A percentile compares a stretch with the other conserved stretches of the same genome.
Conservation (phyloP, 2,329 filamentous ascomycete genomes). For the Talaromyces sp. region DNA sequence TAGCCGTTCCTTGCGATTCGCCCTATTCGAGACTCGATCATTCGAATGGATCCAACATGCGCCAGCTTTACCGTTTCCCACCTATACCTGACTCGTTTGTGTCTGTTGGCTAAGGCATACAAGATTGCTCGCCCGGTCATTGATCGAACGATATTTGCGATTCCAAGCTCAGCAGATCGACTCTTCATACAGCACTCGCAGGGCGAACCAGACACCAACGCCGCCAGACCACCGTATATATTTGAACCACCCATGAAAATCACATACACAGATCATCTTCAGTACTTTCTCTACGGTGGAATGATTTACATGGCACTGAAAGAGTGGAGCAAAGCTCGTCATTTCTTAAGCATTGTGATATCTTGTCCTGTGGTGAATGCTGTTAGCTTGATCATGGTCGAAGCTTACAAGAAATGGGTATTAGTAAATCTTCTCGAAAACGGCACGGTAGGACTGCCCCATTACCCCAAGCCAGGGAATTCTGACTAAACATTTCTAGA, state of each 20-base stretch:
- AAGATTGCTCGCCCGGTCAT: constrained; percentile 39
- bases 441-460: constrained; percentile 52
- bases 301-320: constrained; percentile 60
- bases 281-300: constrained; percentile 65
- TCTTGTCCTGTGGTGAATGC: constrained; percentile 63
- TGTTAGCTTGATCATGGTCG: constrained; percentile 74
- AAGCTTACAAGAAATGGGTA: constrained; percentile 90
- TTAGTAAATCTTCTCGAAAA: constrained; percentile 69
- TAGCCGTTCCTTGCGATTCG: constrained; percentile 40
- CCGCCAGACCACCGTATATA: constrained; percentile 31
- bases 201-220: constrained; percentile 34
- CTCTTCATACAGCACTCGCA: constrained; percentile 24
- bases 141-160: constrained; percentile 41
- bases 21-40: constrained; percentile 42
- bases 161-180: constrained; percentile 31
- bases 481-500: constrained; percentile 14
- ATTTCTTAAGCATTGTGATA: constrained; percentile 62
- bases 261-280: constrained; percentile 48
- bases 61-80: constrained; percentile 45
- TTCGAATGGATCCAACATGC: constrained; percentile 43
- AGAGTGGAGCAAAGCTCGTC: constrained; percentile 61
- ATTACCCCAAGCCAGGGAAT: not conserved
- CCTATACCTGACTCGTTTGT: constrained; percentile 39
- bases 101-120: constrained; percentile 42
- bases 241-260: constrained; percentile 32